A percentile compares a stretch with the other conserved stretches of the same genome.
Conservation (phyloP, 1,284 basidiomycete species). For the Rhodotorula sp. region DNA sequence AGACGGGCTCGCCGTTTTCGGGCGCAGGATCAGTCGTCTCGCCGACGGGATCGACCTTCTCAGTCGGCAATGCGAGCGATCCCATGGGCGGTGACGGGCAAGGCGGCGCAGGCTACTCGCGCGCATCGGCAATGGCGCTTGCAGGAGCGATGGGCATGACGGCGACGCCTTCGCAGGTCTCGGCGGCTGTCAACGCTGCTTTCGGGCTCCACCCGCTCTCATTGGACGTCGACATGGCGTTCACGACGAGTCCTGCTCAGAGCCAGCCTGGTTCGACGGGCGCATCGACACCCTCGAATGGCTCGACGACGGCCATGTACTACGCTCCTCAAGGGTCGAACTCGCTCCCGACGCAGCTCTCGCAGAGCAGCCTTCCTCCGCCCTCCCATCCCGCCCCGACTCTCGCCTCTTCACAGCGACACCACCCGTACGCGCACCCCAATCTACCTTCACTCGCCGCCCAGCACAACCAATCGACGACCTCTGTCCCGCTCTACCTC, state of each 20-base stretch:
- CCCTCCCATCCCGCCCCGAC: slow-evolving; percentile 23
- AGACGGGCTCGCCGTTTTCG: slow-evolving; percentile 20
- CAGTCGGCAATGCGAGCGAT: slow-evolving; percentile 1
- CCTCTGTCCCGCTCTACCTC: slow-evolving; percentile 21
- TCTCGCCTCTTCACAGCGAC: slow-evolving; percentile 13
- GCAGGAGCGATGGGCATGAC: slow-evolving; percentile 16
- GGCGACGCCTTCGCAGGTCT: not conserved
- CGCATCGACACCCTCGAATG: not conserved
- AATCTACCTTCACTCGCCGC: slow-evolving; percentile 10
- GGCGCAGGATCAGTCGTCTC: slow-evolving; percentile 17
- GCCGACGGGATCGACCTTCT: slow-evolving; percentile 21
- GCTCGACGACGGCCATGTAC: not conserved
- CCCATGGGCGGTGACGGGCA: not conserved
- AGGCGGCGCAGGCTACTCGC: not conserved
- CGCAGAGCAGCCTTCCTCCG: slow-evolving; percentile 8
- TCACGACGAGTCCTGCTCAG: slow-evolving; percentile 3
- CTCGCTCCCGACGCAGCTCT: slow-evolving; percentile 12
- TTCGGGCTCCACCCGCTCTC: not conserved
- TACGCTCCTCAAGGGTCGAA: not conserved
- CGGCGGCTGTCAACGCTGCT: not conserved
- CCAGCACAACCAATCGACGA: slow-evolving; percentile 3
- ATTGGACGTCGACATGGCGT: slow-evolving; percentile 19
- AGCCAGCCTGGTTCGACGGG: not conserved
- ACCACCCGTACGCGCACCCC: slow-evolving; percentile 40
- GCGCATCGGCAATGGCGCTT: slow-evolving; percentile 15